These are phyloP conservation scores for Ustilago crameri DNA, from an alignment of 1,284 basidiomycete genomes.

Conservation along the genomic window DNA sequence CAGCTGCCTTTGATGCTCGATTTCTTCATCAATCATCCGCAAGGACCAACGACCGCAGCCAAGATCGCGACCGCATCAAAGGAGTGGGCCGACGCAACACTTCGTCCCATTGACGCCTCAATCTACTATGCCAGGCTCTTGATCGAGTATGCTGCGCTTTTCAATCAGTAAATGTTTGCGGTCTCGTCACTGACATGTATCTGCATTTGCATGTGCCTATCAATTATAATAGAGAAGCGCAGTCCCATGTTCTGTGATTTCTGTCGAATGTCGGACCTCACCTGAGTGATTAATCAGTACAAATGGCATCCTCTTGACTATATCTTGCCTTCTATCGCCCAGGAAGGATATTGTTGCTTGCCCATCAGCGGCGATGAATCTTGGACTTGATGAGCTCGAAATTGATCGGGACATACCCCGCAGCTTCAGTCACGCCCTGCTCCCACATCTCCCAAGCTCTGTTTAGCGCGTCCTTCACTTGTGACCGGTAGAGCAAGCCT, in stretches of 20 bases:
- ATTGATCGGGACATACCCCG: not conserved
- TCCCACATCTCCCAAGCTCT: not conserved
- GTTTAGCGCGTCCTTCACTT: not conserved
- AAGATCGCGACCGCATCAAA: constrained; percentile 24
- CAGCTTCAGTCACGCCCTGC: no score
- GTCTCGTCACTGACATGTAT: not conserved
- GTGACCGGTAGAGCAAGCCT: not conserved
- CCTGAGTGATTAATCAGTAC: no score
- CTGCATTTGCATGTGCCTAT: no score
- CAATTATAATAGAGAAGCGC: no score
- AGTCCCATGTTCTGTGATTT: no score
- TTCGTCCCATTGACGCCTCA: constrained; percentile 31
- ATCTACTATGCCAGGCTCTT: constrained; percentile 34
- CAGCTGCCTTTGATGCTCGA: constrained; percentile 37
- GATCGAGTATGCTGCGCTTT: constrained; percentile 31
- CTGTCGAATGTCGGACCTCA: no score
- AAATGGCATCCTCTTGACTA: no score
- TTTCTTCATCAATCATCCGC: constrained; percentile 29
- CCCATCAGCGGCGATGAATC: constrained; percentile 3
- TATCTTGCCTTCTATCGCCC: no score
- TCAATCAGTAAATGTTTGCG: not conserved
- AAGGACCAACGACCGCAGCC: constrained; percentile 19
- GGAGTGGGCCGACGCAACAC: constrained; percentile 19
- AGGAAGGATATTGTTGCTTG: no score
- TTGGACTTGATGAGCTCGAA: constrained; percentile 6